Evolutionary conservation across 148 eudicot species (phyloP).

Genomic region (Dianthus caryophyllus): DNA sequence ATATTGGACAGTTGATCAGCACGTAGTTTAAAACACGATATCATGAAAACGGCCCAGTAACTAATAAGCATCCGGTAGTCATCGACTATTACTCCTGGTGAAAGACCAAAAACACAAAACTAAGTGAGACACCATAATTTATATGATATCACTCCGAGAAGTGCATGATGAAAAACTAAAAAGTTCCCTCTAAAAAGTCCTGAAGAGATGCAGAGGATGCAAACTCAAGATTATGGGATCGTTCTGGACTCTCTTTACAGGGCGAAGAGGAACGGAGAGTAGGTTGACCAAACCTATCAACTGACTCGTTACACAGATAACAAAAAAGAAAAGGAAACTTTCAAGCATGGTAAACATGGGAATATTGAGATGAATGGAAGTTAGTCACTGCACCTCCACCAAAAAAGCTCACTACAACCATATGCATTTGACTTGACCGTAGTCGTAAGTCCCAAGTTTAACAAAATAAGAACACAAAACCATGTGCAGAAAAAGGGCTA

Average conservation of each 20-base stretch:
- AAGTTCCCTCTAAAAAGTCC: not conserved
- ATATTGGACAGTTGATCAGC: slow-evolving; percentile 64
- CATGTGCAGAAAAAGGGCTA: not conserved
- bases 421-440: too few species aligned
- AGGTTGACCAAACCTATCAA: not conserved
- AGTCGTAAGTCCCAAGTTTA: not conserved
- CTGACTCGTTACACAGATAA: not conserved
- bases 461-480: not conserved
- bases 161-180: not conserved
- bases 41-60: slow-evolving; percentile 70
- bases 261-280: not conserved
- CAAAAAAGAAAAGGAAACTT: not conserved
- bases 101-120: slow-evolving; percentile 6
- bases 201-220: not conserved
- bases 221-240: not conserved
- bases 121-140: not conserved
- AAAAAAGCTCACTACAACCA: too few species aligned
- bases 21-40: slow-evolving; percentile 83
- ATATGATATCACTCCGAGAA: slow-evolving; percentile 28
- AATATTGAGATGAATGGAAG: not conserved
- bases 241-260: not conserved
- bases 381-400: slow-evolving; percentile 1
- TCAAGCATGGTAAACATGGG: not conserved
- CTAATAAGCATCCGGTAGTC: slow-evolving; percentile 82
- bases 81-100: slow-evolving; percentile 74